Evolutionary conservation across 2,329 filamentous ascomycete species (phyloP).

Genomic region (Podosphaera xanthii): DNA sequence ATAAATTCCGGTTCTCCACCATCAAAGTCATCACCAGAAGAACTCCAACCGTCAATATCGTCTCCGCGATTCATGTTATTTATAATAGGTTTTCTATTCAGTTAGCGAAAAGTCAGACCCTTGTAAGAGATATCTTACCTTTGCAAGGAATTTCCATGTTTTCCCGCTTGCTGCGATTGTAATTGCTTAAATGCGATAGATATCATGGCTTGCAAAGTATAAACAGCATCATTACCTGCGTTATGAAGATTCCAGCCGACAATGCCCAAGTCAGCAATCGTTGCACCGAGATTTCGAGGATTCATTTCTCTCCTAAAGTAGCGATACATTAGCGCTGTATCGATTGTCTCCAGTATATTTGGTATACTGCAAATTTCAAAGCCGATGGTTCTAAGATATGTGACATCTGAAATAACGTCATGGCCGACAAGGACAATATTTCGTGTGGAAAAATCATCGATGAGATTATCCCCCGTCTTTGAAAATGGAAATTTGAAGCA

Average conservation of each 20-base stretch:
- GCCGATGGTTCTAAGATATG: conserved; percentile 40
- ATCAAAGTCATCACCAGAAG: conserved; percentile 10
- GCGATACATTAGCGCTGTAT: conserved; percentile 52
- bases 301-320: conserved; percentile 31
- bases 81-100: not conserved
- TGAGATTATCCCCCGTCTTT: conserved; percentile 4
- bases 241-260: conserved; percentile 51
- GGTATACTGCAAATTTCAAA: conserved; percentile 31
- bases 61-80: not conserved
- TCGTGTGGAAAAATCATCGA: conserved; percentile 16
- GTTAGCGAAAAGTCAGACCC: not conserved
- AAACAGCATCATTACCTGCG: conserved; percentile 66
- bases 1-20: conserved; percentile 4
- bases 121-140: not conserved
- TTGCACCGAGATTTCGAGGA: conserved; percentile 29
- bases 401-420: conserved; percentile 42
- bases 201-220: conserved; percentile 53
- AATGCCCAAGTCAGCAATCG: conserved; percentile 44
- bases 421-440: conserved; percentile 65
- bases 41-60: conserved; percentile 10
- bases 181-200: conserved; percentile 26
- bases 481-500: conserved; percentile 36
- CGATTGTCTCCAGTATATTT: conserved; percentile 40
- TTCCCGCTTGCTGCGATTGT: conserved; percentile 5
- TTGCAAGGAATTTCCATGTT: not conserved